Conservation (phyloP, 768 basidiomycete species). For the Kwoniella botswanensis region DNA sequence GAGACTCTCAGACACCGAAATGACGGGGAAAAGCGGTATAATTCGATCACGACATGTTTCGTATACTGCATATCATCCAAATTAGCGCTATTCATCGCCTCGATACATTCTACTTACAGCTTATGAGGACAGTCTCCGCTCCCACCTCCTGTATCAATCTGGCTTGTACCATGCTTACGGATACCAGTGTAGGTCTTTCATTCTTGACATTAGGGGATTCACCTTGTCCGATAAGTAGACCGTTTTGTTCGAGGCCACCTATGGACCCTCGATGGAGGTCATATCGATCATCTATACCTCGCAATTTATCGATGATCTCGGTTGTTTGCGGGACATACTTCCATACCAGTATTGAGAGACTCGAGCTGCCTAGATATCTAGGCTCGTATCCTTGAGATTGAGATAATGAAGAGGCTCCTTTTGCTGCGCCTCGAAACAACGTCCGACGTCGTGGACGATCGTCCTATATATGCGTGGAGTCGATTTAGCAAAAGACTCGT, state of each 20-base stretch:
- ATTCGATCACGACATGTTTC: conserved; percentile 29
- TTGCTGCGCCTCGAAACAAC: conserved; percentile 15
- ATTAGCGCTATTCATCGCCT: neutral
- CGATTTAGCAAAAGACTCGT: neutral
- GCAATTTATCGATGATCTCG: conserved; percentile 6
- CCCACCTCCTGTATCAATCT: conserved; percentile 8
- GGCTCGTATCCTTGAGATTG: conserved; percentile 27
- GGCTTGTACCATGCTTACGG: conserved; percentile 6
- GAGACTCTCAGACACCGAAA: conserved; percentile 27
- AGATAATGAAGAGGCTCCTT: neutral
- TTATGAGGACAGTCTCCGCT: conserved; percentile 9
- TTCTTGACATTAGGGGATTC: neutral
- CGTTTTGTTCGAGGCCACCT: conserved; percentile 3
- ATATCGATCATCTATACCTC: conserved; percentile 11
- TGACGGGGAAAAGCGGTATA: conserved; percentile 35
- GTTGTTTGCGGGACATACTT: conserved; percentile 8
- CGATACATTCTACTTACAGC: neutral
- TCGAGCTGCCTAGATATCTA: conserved; percentile 24
- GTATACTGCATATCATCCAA: conserved; percentile 15
- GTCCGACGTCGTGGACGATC: conserved; percentile 26
- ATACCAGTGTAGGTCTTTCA: neutral
- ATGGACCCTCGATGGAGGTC: conserved; percentile 13
- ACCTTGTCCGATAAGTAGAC: conserved; percentile 9
- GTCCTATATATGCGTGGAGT: conserved; percentile 2
- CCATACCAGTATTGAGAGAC: conserved; percentile 15